A percentile compares a stretch with the other conserved stretches of the same genome.
Evolutionary conservation across 306 rosid species (phyloP).

Genomic region (Elaeagnus macrophylla): DNA sequence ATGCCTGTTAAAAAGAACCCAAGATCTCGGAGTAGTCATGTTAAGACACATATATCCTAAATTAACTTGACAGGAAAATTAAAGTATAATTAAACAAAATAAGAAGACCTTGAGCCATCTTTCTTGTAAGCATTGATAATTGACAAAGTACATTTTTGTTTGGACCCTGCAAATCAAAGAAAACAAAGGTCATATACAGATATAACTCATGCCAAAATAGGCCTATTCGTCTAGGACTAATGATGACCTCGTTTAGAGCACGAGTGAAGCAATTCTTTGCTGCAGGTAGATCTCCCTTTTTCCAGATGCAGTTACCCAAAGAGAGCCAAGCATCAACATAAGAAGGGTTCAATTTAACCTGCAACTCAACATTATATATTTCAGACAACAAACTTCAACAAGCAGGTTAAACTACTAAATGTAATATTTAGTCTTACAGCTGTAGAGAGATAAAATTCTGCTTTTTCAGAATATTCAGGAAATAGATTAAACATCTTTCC

Average conservation of each 20-base stretch:
- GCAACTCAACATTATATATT: slow-evolving; percentile 23
- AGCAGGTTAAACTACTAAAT: slow-evolving; percentile 5
- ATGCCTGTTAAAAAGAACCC: neutral
- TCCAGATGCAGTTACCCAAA: slow-evolving; percentile 94
- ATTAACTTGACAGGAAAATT: neutral
- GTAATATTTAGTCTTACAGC: slow-evolving; percentile 37
- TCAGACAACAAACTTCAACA: slow-evolving; percentile 17
- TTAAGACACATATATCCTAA: neutral
- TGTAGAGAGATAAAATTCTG: slow-evolving; percentile 91
- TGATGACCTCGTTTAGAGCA: slow-evolving; percentile 73
- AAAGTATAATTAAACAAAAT: neutral
- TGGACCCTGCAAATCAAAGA: slow-evolving; percentile 49
- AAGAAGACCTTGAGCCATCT: slow-evolving; percentile 67
- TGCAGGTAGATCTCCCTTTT: slow-evolving; percentile 75
- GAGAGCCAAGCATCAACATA: slow-evolving; percentile 95
- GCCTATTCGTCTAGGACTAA: slow-evolving; percentile 9
- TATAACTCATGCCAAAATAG: neutral
- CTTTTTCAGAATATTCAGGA: slow-evolving; percentile 74
- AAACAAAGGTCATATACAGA: slow-evolving; percentile 8
- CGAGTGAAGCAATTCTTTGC: slow-evolving; percentile 80
- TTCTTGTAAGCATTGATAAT: slow-evolving; percentile 89
- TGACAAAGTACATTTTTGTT: slow-evolving; percentile 74
- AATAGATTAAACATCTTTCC: slow-evolving; percentile 75
- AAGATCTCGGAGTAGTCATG: neutral
- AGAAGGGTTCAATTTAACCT: slow-evolving; percentile 93